Conservation (phyloP, 345 rosid genomes). For the Euphorbia pulcherrima region DNA sequence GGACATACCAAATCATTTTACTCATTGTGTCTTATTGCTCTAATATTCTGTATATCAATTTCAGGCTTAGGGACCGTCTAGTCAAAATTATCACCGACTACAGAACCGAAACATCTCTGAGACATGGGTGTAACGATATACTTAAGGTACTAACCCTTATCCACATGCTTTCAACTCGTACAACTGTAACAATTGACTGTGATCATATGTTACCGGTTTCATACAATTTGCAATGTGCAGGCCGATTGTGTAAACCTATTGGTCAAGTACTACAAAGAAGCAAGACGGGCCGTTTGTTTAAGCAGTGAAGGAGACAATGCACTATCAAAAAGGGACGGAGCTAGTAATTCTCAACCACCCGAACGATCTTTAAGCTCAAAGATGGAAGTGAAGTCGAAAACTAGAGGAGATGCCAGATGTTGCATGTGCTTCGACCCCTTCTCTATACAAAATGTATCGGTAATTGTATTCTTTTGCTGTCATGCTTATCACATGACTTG, state of each 20-base stretch:
- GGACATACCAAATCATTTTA: not conserved
- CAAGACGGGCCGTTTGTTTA: constrained; percentile 69
- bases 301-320: constrained; percentile 63
- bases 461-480: constrained; percentile 84
- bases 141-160: constrained; percentile 58
- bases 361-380: constrained; percentile 41
- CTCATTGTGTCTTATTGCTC: not conserved
- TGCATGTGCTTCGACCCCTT: constrained; percentile 93
- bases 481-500: constrained; percentile 87
- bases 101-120: constrained; percentile 96
- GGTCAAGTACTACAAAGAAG: constrained; percentile 85
- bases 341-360: constrained; percentile 38
- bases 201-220: constrained; percentile 8
- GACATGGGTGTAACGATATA: constrained; percentile 95
- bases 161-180: not conserved
- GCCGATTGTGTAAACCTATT: constrained; percentile 90
- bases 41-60: constrained; percentile 3
- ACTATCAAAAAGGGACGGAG: constrained; percentile 49
- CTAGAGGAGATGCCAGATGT: constrained; percentile 80
- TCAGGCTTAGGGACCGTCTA: constrained; percentile 87
- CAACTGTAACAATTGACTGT: not conserved
- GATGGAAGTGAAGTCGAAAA: constrained; percentile 83
- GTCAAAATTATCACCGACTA: constrained; percentile 94
- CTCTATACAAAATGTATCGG: constrained; percentile 71
- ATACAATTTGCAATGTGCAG: constrained; percentile 36